Base-by-base conservation (phyloP, 2,329 filamentous ascomycete genomes). In the Trichoderma semiorbis region DNA sequence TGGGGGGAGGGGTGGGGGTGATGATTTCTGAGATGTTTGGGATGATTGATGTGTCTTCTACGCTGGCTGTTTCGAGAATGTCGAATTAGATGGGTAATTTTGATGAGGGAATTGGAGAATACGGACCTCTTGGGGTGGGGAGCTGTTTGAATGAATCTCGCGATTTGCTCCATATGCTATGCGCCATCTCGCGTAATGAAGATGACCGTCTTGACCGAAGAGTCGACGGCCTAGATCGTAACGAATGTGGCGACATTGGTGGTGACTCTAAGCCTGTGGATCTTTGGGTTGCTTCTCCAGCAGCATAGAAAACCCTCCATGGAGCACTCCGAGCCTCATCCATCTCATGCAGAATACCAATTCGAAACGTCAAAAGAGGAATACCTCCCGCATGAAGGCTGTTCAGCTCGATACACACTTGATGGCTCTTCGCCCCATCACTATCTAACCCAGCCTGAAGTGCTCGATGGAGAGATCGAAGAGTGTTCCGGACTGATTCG, bases 301-400 rank as follows among this genome's bases (percentile, higher is more conserved):
- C 68, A 3, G 68, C 68, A 24, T 70, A 70, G 18, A 70, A 70
- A 2, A 70, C 16, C 30, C 12, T 70, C 68, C 68, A 70, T 7
- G 43, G 21, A 34, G 30, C 16, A 3, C 10, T 11, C 30, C 24
- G 32, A 21, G 24, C 5, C 3, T 43, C 68, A 26, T 30, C 24
- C 32, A 28, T 14, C 16, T 63, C 58, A 1, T 63, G 68, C 5
- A 63, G 12, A 24, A 63, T 47, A 16, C 68, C 68, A 7, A 62
- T 55, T 3, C 57, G 68, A 39, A 69, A 63, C 3, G 57, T 70
- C 14, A 63, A 34, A n/a, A 39, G 47, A 8, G 57, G 68, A 30
- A 63, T 63, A 2, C 68, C 68, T 24, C 68, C 68, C 28, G 21
- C 68, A 1, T 70, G 68, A 63, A 70, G 43, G 21, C 60, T 53